A percentile compares a stretch with the other conserved stretches of the same genome.
These are phyloP conservation scores for Collybiopsis confluens DNA, from an alignment of 768 basidiomycete species.

Conservation along the genomic window DNA sequence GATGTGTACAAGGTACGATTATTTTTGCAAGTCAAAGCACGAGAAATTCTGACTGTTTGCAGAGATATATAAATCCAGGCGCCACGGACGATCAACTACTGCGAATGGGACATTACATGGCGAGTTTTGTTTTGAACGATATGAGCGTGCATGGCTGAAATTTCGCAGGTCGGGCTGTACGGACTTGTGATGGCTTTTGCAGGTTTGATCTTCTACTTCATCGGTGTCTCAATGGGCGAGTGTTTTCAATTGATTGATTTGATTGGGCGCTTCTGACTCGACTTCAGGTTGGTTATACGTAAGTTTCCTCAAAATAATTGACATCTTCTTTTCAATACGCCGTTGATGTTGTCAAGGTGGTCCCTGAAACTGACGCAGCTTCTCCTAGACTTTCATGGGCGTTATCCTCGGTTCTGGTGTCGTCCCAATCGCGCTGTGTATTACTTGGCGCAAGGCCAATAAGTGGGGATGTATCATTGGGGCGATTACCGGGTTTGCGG, in stretches of 20 bases:
- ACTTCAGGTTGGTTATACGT: conserved; percentile 94
- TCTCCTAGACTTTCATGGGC: conserved; percentile 75
- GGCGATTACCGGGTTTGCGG: conserved; percentile 60
- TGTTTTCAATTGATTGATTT: no score
- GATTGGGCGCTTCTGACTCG: no score
- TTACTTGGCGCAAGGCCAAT: conserved; percentile 85
- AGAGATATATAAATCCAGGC: conserved; percentile 77
- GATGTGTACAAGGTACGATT: conserved; percentile 70
- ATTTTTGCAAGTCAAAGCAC: no score
- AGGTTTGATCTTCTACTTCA: conserved; percentile 83
- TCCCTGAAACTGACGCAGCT: background rate
- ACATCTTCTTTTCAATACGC: background rate
- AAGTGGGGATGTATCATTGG: conserved; percentile 81
- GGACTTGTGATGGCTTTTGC: conserved; percentile 79
- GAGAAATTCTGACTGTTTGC: background rate
- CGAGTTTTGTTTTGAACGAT: conserved; percentile 18
- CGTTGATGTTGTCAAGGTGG: background rate
- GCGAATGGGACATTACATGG: conserved; percentile 64
- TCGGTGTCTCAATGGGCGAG: conserved; percentile 91
- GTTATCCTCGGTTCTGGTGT: conserved; percentile 83
- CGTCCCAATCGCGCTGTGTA: conserved; percentile 79
- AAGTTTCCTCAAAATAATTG: conserved; percentile 20
- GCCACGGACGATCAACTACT: conserved; percentile 76
- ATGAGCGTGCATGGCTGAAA: background rate
- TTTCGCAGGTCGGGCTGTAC: conserved; percentile 55